These are phyloP conservation scores for Diaporthe destruens DNA, from an alignment of 2,329 filamentous ascomycete species.

Conservation along the genomic window DNA sequence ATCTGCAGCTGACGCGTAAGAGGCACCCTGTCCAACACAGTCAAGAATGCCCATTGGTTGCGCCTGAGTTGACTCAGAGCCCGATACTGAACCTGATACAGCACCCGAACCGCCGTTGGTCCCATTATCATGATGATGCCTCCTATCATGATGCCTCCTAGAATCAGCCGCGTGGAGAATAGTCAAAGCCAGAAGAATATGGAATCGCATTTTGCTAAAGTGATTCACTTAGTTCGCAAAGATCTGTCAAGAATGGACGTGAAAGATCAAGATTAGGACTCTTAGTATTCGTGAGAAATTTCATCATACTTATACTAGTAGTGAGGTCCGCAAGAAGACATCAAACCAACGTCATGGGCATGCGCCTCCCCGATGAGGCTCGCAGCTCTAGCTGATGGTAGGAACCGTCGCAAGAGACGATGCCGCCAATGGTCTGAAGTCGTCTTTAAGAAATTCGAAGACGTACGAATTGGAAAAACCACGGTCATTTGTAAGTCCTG, in stretches of 20 bases:
- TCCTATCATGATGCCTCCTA: neutral
- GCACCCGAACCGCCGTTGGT: neutral
- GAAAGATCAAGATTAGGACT: neutral
- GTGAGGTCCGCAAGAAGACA: neutral
- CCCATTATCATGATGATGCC: neutral
- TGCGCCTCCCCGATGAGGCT: neutral
- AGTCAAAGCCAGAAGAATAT: neutral
- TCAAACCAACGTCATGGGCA: neutral
- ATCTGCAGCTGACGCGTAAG: neutral
- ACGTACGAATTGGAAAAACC: neutral
- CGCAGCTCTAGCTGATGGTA: neutral
- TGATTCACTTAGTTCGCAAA: neutral
- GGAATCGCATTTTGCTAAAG: constrained; percentile 2
- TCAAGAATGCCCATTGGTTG: constrained; percentile 3
- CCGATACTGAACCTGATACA: neutral
- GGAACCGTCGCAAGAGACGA: neutral
- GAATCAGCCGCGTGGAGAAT: neutral
- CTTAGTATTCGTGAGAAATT: neutral
- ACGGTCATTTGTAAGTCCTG: constrained; percentile 2
- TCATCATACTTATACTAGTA: constrained; percentile 9
- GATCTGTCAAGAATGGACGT: neutral
- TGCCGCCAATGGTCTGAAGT: neutral
- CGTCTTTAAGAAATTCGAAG: neutral
- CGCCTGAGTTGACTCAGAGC: neutral
- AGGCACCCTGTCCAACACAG: constrained; percentile 16